Percentiles rank a stretch among this genome's conserved stretches.
Evolutionary conservation across 371 early-diverging fungal genomes (phyloP).

Genomic region (Fennellomyces sp.): DNA sequence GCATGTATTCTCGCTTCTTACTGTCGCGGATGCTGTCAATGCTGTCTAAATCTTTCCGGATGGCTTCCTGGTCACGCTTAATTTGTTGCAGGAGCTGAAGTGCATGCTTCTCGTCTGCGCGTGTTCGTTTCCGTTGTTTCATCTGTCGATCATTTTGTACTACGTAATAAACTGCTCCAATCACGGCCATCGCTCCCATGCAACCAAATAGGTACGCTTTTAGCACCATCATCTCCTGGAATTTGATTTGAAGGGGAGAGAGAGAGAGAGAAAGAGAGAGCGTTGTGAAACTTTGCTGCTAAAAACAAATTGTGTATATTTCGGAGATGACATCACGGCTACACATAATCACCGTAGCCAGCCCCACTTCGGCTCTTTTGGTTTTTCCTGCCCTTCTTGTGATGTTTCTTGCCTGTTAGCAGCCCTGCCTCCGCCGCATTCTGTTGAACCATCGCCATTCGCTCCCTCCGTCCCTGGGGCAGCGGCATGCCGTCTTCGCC

Average conservation of each 20-base stretch:
- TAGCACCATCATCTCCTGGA: not conserved
- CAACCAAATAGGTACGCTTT: not conserved
- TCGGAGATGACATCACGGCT: too few relatives aligned
- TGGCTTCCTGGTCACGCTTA: constrained; percentile 20
- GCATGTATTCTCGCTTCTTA: constrained; percentile 20
- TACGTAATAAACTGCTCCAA: constrained; percentile 23
- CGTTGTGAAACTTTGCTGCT: not conserved
- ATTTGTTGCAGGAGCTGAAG: constrained; percentile 27
- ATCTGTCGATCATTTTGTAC: constrained; percentile 38
- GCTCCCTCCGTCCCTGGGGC: constrained; percentile 42
- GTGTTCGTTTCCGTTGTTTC: constrained; percentile 25
- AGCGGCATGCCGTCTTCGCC: constrained; percentile 53
- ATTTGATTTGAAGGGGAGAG: not conserved
- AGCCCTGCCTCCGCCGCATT: constrained; percentile 33
- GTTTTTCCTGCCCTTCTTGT: constrained; percentile 84
- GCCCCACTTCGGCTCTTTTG: constrained; percentile 72
- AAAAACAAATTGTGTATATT: too few relatives aligned
- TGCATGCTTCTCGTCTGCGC: constrained; percentile 20
- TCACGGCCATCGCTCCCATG: not conserved
- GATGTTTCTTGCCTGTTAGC: constrained; percentile 61
- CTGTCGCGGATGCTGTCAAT: not conserved
- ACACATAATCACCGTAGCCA: constrained; percentile 40
- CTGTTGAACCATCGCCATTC: constrained; percentile 49
- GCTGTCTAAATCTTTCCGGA: constrained; percentile 17
- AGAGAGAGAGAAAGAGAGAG: not conserved